Evolutionary conservation across 2,329 filamentous ascomycete genomes (phyloP).

Genomic region (Exophiala oligosperma): DNA sequence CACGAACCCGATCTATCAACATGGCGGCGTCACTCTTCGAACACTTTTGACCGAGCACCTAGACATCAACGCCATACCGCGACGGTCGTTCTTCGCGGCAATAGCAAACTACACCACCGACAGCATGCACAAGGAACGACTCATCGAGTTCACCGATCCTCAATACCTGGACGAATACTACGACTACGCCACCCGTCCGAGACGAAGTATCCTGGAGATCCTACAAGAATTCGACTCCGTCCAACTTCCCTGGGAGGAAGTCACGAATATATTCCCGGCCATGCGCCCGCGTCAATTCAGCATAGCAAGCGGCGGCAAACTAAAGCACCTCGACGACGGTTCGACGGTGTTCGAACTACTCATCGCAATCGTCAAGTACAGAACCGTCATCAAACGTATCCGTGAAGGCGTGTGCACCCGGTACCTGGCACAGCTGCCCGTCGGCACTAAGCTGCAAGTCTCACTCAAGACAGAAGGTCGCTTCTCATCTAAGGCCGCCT

Average conservation of each 20-base stretch:
- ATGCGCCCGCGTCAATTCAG: conserved; percentile 93
- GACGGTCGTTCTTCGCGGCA: conserved; percentile 78
- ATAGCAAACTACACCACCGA: conserved; percentile 75
- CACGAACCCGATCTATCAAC: conserved; percentile 31
- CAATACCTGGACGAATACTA: conserved; percentile 87
- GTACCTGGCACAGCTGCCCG: conserved; percentile 69
- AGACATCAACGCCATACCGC: conserved; percentile 86
- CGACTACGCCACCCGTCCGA: conserved; percentile 89
- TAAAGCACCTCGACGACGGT: conserved; percentile 38
- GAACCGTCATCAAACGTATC: conserved; percentile 79
- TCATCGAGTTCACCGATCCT: conserved; percentile 79
- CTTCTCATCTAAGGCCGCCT: conserved; percentile 10
- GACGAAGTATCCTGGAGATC: conserved; percentile 87
- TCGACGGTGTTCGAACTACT: conserved; percentile 67
- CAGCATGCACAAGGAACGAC: conserved; percentile 71
- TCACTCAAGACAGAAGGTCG: conserved; percentile 32
- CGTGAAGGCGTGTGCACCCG: conserved; percentile 87
- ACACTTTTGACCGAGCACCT: conserved; percentile 77
- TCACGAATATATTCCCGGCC: conserved; percentile 72
- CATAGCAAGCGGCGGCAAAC: conserved; percentile 71
- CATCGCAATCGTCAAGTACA: conserved; percentile 87
- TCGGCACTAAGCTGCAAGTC: conserved; percentile 61
- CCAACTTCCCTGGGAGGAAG: conserved; percentile 72
- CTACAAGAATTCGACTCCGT: conserved; percentile 86
- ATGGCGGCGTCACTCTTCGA: conserved; percentile 61